A percentile compares a stretch with the other conserved stretches of the same genome.
phyloP scores from a whole-genome alignment of 2,329 filamentous ascomycete genomes.

The Phaeophleospora eucalypticola region DNA sequence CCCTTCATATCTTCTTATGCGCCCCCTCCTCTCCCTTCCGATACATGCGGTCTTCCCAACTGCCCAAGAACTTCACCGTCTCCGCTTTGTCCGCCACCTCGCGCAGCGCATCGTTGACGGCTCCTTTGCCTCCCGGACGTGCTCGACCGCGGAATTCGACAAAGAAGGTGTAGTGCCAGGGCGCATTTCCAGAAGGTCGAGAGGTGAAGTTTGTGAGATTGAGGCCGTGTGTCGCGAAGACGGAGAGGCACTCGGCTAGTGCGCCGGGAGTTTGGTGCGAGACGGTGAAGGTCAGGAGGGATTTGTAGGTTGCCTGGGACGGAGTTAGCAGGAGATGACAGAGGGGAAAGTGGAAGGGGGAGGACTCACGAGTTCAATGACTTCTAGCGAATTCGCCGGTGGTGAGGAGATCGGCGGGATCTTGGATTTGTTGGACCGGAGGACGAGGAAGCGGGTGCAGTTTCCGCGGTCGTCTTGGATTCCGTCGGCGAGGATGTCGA shows the following conservation, averaged over 20 bases:
- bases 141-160: slow-evolving; percentile 75
- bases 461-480: slow-evolving; percentile 75
- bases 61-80: slow-evolving; percentile 55
- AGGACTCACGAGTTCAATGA: slow-evolving; percentile 10
- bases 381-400: slow-evolving; percentile 7
- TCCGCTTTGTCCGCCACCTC: slow-evolving; percentile 57
- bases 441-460: slow-evolving; percentile 72
- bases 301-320: slow-evolving; percentile 57
- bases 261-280: slow-evolving; percentile 67
- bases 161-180: slow-evolving; percentile 94
- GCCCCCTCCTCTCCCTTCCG: slow-evolving; percentile 29
- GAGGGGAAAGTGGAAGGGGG: no score
- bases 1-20: no score
- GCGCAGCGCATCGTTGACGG: slow-evolving; percentile 58
- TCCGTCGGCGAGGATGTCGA: slow-evolving; percentile 64
- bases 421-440: slow-evolving; percentile 55
- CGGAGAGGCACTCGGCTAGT: slow-evolving; percentile 72
- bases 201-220: slow-evolving; percentile 91
- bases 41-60: slow-evolving; percentile 41
- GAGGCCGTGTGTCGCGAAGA: slow-evolving; percentile 68
- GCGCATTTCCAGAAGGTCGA: slow-evolving; percentile 66
- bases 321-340: no score
- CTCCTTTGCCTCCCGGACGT: slow-evolving; percentile 46
- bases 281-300: slow-evolving; percentile 78
- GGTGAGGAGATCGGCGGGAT: slow-evolving; percentile 1